Conservation (phyloP, 1,139 yeast genomes). For the Magnusiomyces fungicola region DNA sequence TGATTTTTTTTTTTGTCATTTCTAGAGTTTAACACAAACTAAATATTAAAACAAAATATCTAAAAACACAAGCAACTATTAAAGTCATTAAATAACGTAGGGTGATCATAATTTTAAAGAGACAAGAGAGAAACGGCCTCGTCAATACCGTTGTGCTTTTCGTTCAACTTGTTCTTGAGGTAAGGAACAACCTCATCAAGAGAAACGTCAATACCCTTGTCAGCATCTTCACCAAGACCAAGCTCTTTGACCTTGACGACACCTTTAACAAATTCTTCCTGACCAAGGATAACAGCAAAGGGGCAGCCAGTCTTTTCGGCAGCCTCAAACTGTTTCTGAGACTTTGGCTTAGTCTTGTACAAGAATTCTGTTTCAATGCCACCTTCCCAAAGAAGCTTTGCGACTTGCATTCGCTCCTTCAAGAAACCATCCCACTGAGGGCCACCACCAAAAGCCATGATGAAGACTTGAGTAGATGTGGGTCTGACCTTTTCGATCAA, state of each 20-base stretch:
- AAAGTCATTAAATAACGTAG: not conserved
- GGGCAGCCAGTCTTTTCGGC: conserved; percentile 94
- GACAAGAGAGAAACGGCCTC: conserved; percentile 21
- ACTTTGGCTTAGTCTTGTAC: conserved; percentile 87
- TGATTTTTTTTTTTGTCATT: too few relatives aligned
- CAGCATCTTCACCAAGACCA: conserved; percentile 84
- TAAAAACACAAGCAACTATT: not conserved
- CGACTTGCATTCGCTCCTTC: conserved; percentile 80
- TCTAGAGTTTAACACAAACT: too few relatives aligned
- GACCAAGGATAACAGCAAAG: conserved; percentile 86
- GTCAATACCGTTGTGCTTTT: conserved; percentile 21
- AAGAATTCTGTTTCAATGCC: conserved; percentile 87
- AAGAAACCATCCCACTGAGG: conserved; percentile 90
- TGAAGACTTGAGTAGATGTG: conserved; percentile 82
- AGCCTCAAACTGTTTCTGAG: conserved; percentile 93
- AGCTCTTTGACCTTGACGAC: conserved; percentile 75
- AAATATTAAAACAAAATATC: not conserved
- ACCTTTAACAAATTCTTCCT: conserved; percentile 82
- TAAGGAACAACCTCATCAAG: conserved; percentile 49
- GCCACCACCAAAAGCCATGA: conserved; percentile 99
- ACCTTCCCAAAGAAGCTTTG: conserved; percentile 76
- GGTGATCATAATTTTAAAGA: conserved; percentile 13
- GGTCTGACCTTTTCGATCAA: conserved; percentile 61
- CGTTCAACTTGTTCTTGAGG: conserved; percentile 48
- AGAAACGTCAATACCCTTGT: conserved; percentile 73